Percentiles rank a stretch among this genome's conserved stretches.
phyloP scores from a whole-genome alignment of 2,329 filamentous ascomycete species.

The Fusarium transvaalense region DNA sequence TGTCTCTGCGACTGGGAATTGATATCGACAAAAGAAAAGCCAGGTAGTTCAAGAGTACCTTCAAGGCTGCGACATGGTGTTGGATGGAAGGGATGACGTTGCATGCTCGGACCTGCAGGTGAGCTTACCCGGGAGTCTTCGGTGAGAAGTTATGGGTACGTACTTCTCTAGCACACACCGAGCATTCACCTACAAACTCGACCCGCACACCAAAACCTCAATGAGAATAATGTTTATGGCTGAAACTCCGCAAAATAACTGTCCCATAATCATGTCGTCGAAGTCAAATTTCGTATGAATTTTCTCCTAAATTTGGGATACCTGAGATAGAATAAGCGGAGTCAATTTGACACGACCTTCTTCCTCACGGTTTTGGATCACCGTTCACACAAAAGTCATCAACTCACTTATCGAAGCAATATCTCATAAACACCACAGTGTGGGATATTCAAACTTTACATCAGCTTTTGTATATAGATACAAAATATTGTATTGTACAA shows the following conservation, averaged over 20 bases:
- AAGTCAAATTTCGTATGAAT: too few relatives aligned
- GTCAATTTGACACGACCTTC: not conserved
- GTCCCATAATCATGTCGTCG: not conserved
- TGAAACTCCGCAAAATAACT: slow-evolving; percentile 21
- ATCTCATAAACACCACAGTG: not conserved
- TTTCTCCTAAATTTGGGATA: not conserved
- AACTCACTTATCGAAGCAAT: not conserved
- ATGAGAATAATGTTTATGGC: slow-evolving; percentile 33
- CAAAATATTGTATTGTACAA: not conserved
- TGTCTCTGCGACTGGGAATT: not conserved
- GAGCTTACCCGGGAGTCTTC: slow-evolving; percentile 27
- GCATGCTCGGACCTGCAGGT: slow-evolving; percentile 31
- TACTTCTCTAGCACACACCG: slow-evolving; percentile 36
- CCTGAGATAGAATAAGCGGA: too few relatives aligned
- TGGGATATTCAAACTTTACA: too few relatives aligned
- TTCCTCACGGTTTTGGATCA: not conserved
- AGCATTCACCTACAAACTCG: slow-evolving; percentile 46
- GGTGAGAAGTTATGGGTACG: slow-evolving; percentile 35
- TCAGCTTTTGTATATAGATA: not conserved
- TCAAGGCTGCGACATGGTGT: slow-evolving; percentile 42
- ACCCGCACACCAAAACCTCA: slow-evolving; percentile 43
- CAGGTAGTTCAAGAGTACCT: slow-evolving; percentile 17
- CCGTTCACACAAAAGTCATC: not conserved
- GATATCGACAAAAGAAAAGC: not conserved
- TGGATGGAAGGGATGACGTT: slow-evolving; percentile 51